Base-by-base conservation (phyloP, 148 eudicot genomes). In the Persicaria maculosa region DNA sequence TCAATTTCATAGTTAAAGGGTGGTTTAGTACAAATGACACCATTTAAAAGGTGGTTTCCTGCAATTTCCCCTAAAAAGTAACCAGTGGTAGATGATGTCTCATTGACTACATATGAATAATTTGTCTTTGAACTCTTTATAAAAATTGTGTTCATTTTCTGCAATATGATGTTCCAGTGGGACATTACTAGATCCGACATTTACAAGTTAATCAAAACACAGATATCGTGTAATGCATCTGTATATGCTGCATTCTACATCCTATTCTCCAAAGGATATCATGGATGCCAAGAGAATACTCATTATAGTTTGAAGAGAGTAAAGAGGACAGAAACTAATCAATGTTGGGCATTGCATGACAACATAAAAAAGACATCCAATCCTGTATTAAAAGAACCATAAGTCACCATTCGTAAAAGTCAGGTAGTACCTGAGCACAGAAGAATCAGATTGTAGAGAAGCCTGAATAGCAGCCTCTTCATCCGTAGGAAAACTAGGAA, bases 391-490 rank as follows among this genome's bases (percentile, higher is more conserved):
- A 1, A 17, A 55, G 25, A 61, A 62, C 14, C 31, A 62, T 4
- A 36, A 62, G 25, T 9, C n/a, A 62, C 5, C 25, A 65, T 12
- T 14, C 19, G 19, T 65, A 65, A 14, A 65, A 40, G 17, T 40
- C 19, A 65, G 36, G 17, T 65, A 36, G 70, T 88, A 93, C 98
- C 95, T 87, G 67, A 93, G 87, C 74, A 89, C 98, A 77, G 97
- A 86, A 72, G 87, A 75, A 79, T 89, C 90, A 57, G 90, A 76
- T 54, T 89, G 86, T 77, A 93, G 87, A 65, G 98, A 91, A 77
- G 93, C 93, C 80, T 87, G 90, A 64, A 93, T 76, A 54, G 95
- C 84, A 47, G 81, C 91, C 77, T 89, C 95, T 84, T 91, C 97
- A 57, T 85, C 87, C 55, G 81, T 76, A 72, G 88, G 80, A 31